These are phyloP conservation scores for Schoenoplectus triqueter DNA, from an alignment of 202 grass and related monocot species.

Conservation along the genomic window DNA sequence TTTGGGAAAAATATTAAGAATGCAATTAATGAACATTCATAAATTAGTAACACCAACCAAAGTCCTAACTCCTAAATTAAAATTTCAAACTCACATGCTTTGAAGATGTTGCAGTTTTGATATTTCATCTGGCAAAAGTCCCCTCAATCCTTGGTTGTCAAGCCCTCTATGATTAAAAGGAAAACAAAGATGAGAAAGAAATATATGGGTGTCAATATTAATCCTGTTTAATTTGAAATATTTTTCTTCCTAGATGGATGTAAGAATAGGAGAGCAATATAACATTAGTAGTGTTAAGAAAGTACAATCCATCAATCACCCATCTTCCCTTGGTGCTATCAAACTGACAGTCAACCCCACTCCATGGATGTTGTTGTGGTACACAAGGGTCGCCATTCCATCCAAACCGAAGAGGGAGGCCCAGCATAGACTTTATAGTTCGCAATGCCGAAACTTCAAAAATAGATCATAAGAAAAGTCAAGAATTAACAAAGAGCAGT, in stretches of 20 bases:
- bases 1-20: slow-evolving; percentile 32
- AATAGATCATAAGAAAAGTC: slow-evolving; percentile 15
- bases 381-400: slow-evolving; percentile 97
- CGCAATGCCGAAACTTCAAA: slow-evolving; percentile 64
- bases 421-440: slow-evolving; percentile 70
- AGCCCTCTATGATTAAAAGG: slow-evolving; percentile 68
- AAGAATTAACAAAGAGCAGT: slow-evolving; percentile 1
- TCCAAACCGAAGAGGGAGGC: slow-evolving; percentile 90
- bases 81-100: slow-evolving; percentile 63
- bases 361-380: slow-evolving; percentile 98
- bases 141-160: slow-evolving; percentile 88
- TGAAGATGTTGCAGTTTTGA: slow-evolving; percentile 77
- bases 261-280: slow-evolving; percentile 12
- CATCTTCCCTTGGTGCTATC: slow-evolving; percentile 56
- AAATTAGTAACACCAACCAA: not conserved
- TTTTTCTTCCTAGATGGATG: not conserved
- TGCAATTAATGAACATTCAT: not conserved
- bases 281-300: slow-evolving; percentile 45
- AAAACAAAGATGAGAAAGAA: slow-evolving; percentile 36
- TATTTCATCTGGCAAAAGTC: slow-evolving; percentile 70
- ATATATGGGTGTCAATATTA: slow-evolving; percentile 11
- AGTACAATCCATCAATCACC: slow-evolving; percentile 92
- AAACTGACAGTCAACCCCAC: slow-evolving; percentile 85
- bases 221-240: not conserved
- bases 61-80: not conserved